Evolutionary conservation across 2,329 filamentous ascomycete genomes (phyloP), one percentile per base, ranked within the genome.

Genomic region (Nothophoma quercina): DNA sequence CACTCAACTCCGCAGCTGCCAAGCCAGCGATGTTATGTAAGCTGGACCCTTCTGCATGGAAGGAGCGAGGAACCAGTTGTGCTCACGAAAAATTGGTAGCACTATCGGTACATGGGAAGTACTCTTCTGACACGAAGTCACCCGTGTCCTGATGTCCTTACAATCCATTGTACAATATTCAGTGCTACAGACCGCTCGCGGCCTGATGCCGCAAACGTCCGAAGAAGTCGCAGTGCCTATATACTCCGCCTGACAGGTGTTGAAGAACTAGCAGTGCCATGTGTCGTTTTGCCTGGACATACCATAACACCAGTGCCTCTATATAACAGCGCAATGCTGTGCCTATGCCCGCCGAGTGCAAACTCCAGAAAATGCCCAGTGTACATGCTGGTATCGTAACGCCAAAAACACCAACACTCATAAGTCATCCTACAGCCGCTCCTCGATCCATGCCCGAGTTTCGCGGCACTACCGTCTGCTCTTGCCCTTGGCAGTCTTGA

Each of bases 401-500:
- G 55, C 64, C 64, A 36, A 49, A 55, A 56, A 51, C 51, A 47
- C 53, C 58, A 51, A 58, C 28, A 56, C 52, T 65, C 65, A 58
- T 68, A 50, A 67, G 46, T 59, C 60, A 45, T 62, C 42, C 21
- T 32, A 9, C 28, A 23, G 36, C 25, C 36, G 15, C 42, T 38
- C 8, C n/a, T 12, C 18, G 5, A 2, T n/a, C 15, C 0, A n/a
- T n/a, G 8, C 15, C 25, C 26, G n/a, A n/a, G 9, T 25, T 28
- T 15, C 13, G 15, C 36, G 15, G 18, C 13, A 34, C 39, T 59
- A 65, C 55, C 63, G 68, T 32, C 60, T 60, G 42, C 67, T 58
- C 41, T 72, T 73, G 21, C 46, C 63, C 47, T 70, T 73, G 16
- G 55, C 59, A 18, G 56, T 54, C 44, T 69, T 71, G 13, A 59